These are phyloP conservation scores for Euphorbia schlechtendalii DNA, from an alignment of 441 rosid genomes.

Conservation along the genomic window DNA sequence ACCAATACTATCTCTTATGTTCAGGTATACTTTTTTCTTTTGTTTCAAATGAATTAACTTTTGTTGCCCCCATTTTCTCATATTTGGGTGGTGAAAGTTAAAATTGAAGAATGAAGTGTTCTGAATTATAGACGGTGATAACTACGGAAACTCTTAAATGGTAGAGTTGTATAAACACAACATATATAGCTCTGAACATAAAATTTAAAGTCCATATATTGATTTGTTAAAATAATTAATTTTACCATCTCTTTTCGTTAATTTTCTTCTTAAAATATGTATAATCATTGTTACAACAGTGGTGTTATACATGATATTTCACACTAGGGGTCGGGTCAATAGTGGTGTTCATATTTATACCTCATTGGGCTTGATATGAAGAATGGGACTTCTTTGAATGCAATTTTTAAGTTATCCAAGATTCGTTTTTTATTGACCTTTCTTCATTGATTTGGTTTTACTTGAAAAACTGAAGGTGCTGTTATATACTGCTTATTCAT, in stretches of 20 bases:
- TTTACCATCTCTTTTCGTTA: background rate
- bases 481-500: background rate
- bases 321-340: background rate
- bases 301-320: background rate
- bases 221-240: no score
- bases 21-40: no score
- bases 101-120: no score
- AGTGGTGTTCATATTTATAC: background rate
- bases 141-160: no score
- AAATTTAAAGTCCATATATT: no score
- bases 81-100: no score
- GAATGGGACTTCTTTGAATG: background rate
- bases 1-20: slow-evolving; percentile 80
- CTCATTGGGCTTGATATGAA: background rate
- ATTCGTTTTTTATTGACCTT: background rate
- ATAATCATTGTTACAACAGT: background rate
- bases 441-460: background rate
- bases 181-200: no score
- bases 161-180: no score
- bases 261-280: background rate
- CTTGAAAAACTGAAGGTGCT: background rate
- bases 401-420: background rate
- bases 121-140: no score
- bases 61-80: no score
- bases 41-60: no score